These are phyloP conservation scores for Chlamydomonas reinhardtii DNA, from an alignment of 163 green algal genomes.

Conservation along the genomic window DNA sequence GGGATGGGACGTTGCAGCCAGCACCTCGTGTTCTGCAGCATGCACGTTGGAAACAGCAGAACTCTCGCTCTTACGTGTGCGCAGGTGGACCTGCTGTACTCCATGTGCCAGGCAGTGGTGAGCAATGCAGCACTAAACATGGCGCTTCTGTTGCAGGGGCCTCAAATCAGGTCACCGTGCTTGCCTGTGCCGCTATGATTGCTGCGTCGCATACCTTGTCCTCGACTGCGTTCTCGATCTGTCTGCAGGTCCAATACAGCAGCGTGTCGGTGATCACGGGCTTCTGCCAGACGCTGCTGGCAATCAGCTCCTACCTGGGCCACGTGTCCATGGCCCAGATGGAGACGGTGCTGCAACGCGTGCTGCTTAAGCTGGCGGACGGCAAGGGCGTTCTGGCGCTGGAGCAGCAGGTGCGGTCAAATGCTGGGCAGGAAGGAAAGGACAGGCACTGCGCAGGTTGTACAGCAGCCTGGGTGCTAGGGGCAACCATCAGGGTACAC, in stretches of 20 bases:
- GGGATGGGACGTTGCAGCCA: no score
- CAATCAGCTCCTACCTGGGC: constrained; percentile 78
- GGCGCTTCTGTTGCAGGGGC: no score
- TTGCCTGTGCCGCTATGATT: no score
- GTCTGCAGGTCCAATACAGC: constrained; percentile 28
- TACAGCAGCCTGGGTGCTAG: no score
- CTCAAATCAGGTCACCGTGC: no score
- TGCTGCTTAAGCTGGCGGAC: constrained; percentile 88
- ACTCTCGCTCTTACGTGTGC: no score
- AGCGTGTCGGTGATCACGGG: constrained; percentile 59
- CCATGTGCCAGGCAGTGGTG: constrained; percentile 67
- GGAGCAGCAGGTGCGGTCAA: constrained; percentile 54
- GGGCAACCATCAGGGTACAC: no score
- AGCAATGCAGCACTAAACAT: not conserved
- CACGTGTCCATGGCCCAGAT: constrained; percentile 77
- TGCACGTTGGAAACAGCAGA: no score
- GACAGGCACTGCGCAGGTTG: no score
- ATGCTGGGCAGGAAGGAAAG: not conserved
- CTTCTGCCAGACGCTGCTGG: constrained; percentile 78
- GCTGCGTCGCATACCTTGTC: no score
- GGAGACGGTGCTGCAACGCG: constrained; percentile 85
- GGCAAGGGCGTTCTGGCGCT: constrained; percentile 50
- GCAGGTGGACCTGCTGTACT: constrained; percentile 61
- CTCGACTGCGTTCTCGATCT: no score
- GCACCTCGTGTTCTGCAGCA: no score